Base-by-base conservation (phyloP, 495 filamentous ascomycete genomes). In the Viridothelium virens region DNA sequence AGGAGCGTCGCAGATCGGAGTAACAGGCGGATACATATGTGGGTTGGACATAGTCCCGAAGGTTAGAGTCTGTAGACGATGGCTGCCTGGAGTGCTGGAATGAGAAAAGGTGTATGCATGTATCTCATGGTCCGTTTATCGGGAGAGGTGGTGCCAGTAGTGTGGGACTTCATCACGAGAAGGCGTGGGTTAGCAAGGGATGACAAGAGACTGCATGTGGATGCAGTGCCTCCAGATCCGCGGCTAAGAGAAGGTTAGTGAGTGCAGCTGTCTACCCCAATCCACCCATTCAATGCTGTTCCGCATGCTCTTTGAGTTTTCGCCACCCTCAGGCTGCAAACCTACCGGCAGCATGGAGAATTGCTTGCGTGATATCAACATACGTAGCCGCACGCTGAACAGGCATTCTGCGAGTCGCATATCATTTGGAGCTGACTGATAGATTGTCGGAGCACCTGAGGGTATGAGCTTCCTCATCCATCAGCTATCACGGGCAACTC, bases 221-320 rank as follows among this genome's bases (percentile, higher is more conserved):
- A 53, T 53, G 48, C 48, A 14, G 48, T 53, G 48, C 48, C 48
- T 53, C 48, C 12, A 53, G 48, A 53, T 53, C 48, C 48, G 11
- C 5, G 18, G 25, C 48, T n/a, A 2, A 53, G n/a, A 53, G 48
- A 14, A 53, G 48, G 48, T 14, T 53, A 53, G 48, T 5, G n/a
- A 53, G 48, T 18, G 11, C 48, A 5, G 11, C 18, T 18, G 11
- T 11, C 48, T 53, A 18, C 5, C 11, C 11, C 48, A 14, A 14
- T 5, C n/a, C 18, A 53, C 48, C 48, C 18, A 5, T 53, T 18
- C 18, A n/a, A n/a, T 0, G n/a, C 5, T n/a, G 5, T 53, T n/a
- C 18, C 18, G 48, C 48, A 53, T 14, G n/a, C 11, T 53, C 48
- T 11, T 25, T 46, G 41, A 18, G 0, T 53, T 53, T 53, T 53